Conservation (phyloP, 441 rosid genomes). For the Biscutella auriculata region DNA sequence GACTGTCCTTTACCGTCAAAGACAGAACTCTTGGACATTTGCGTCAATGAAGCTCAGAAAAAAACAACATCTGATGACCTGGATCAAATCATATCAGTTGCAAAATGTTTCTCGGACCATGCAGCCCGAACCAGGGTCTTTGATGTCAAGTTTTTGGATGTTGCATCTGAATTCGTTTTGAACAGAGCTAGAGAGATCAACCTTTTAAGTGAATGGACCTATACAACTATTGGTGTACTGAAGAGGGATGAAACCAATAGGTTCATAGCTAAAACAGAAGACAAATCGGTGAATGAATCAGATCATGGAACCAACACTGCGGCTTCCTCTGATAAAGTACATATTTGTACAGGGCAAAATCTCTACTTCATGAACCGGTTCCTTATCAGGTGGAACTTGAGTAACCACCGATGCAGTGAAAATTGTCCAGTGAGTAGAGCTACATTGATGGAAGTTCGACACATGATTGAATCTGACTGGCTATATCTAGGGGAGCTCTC, state of each 20-base stretch:
- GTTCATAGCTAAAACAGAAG: conserved; percentile 43
- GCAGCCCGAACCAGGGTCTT: conserved; percentile 25
- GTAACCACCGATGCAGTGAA: conserved; percentile 20
- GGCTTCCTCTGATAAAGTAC: conserved; percentile 24
- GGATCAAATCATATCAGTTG: conserved; percentile 35
- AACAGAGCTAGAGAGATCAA: conserved; percentile 54
- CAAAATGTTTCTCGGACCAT: conserved; percentile 28
- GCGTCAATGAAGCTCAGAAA: conserved; percentile 22
- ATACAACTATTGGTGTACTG: conserved; percentile 30
- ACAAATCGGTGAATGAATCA: conserved; percentile 15
- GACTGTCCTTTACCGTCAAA: conserved; percentile 46
- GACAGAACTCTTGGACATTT: conserved; percentile 26
- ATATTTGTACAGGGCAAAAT: conserved; percentile 34
- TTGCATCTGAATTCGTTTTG: conserved; percentile 40
- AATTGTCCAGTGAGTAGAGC: conserved; percentile 17
- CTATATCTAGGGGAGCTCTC: conserved; percentile 59
- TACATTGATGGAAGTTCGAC: conserved; percentile 40
- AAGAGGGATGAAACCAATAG: conserved; percentile 51
- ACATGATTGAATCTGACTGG: conserved; percentile 75
- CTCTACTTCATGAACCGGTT: conserved; percentile 72
- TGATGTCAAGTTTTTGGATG: conserved; percentile 37
- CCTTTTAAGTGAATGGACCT: conserved; percentile 58
- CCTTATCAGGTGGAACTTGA: conserved; percentile 49
- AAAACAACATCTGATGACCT: conserved; percentile 20
- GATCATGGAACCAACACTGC: conserved; percentile 19